Base-by-base conservation (phyloP, 176 grass and related monocot species). In the Juncus effusus region DNA sequence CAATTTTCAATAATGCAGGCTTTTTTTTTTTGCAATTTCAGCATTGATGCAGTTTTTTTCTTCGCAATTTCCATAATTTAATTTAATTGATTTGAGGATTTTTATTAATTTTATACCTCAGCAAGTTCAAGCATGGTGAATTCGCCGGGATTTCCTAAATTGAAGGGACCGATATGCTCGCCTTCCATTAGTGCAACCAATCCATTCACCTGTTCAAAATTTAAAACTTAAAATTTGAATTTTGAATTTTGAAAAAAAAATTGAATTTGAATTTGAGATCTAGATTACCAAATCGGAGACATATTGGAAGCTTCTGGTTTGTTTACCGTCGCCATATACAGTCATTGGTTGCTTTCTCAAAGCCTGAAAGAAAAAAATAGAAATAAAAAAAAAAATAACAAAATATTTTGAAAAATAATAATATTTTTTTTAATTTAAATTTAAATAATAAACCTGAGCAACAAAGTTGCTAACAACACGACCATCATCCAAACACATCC, bases 41-140 rank as follows among this genome's bases (percentile, higher is more conserved):
- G 9, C 9, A 9, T 47, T 9, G 9, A 47, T 47, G 9, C 9
- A 47, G 6, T 47, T 6, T 47, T 47, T 47, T 47, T 28, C 19
- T 28, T 28, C 19, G 19, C 19, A 28, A 28, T 28, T 28, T 28
- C 19, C 19, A 28, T 40, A 63, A 4, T 10, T 16, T 8, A 72
- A 12, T 36, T 2, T 37, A 75, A n/a, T 44, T 61, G 38, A 12
- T 72, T 39, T 56, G 6, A 28, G 52, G n/a, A 52, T 62, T 13
- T 47, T 47, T 5, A 28, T 28, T 28, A 35, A 38, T 13, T 3
- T 7, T 45, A 89, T 40, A 97, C 94, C 88, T 97, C 56, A 61
- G 94, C 85, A 78, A 96, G 82, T 75, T 96, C 93, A 63, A 89
- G 75, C 85, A 96, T 96, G 65, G 88, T 96, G 81, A 96, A 96